Evolutionary conservation across 2,329 filamentous ascomycete species (phyloP), one percentile per base, ranked within the genome.

Genomic region (Aspergillus niger): DNA sequence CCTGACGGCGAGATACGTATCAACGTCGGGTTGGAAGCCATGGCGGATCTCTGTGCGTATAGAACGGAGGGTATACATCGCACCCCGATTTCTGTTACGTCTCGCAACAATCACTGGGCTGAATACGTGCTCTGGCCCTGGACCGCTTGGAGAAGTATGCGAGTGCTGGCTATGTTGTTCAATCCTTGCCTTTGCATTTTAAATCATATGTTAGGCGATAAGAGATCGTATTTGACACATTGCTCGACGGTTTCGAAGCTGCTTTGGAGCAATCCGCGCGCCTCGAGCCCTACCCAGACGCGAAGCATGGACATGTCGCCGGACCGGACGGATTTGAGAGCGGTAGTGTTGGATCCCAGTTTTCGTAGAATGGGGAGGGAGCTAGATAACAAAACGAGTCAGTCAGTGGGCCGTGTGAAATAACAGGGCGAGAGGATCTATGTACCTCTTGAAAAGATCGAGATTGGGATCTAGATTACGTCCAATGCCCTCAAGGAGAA

Each of bases 401-500:
- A 41, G 44, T 26, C 36, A 32, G 20, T 7, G 11, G 41, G 26
- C 28, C 47, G 3, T 28, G 44, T 5, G 11, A 55, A 17, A 10
- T 11, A 53, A 41, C 47, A 47, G 3, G 57, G 28, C 8, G 15
- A 52, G 38, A 43, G 10, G 30, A 32, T 56, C 15, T 30, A 76
- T 81, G 74, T 71, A 87, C 86, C 85, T 88, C 71, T 88, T 87
- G 65, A 99, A 89, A 11, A 99, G 81, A 77, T 99, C 95, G 50
- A 97, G 81, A 56, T 94, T 83, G 0, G 95, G 94, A 74, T 98
- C 89, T 15, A 99, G 79, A 61, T 84, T 91, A 63, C 95, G 85
- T 0, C 95, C 95, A 70, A 98, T 99, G 6, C 95, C 95, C 74
- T 99, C 95, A 1, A 99, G 83, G 2, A 99, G 83, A 36, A 99